phyloP scores from a whole-genome alignment of 768 basidiomycete species.

The Termitomyces sp. region DNA sequence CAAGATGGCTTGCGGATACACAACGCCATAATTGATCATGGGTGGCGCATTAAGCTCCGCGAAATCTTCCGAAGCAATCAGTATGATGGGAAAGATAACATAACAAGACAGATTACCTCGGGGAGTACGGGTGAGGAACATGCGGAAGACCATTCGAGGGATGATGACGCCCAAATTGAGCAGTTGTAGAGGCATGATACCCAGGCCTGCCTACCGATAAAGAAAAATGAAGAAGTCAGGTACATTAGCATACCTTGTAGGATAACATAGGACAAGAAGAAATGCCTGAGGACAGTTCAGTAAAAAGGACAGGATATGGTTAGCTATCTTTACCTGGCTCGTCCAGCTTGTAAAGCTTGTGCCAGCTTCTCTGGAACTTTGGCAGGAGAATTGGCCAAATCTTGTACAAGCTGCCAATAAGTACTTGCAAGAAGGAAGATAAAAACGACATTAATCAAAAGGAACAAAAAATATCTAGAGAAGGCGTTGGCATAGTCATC shows the following conservation, averaged over 20 bases:
- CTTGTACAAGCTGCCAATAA: conserved; percentile 86
- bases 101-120: conserved; percentile 50
- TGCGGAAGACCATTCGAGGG: conserved; percentile 66
- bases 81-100: neutral
- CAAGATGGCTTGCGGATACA: conserved; percentile 95
- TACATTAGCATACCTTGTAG: conserved; percentile 54
- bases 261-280: conserved; percentile 82
- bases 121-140: conserved; percentile 84
- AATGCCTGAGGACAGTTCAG: conserved; percentile 43
- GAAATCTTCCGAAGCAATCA: conserved; percentile 54
- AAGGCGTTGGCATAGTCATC: conserved; percentile 1
- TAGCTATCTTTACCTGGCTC: conserved; percentile 46
- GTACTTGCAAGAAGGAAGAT: conserved; percentile 91
- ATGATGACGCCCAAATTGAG: conserved; percentile 88
- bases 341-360: conserved; percentile 69
- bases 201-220: conserved; percentile 50
- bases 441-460: conserved; percentile 89
- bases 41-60: conserved; percentile 97
- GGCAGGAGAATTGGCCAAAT: conserved; percentile 89
- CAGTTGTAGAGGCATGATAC: conserved; percentile 93
- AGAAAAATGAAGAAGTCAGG: conserved; percentile 3
- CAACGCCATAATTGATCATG: conserved; percentile 95
- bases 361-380: conserved; percentile 95
- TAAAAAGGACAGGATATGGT: conserved; percentile 9
- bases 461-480: conserved; percentile 85